Conservation (phyloP, 2,329 filamentous ascomycete species). For the Aspergillus tamarii region DNA sequence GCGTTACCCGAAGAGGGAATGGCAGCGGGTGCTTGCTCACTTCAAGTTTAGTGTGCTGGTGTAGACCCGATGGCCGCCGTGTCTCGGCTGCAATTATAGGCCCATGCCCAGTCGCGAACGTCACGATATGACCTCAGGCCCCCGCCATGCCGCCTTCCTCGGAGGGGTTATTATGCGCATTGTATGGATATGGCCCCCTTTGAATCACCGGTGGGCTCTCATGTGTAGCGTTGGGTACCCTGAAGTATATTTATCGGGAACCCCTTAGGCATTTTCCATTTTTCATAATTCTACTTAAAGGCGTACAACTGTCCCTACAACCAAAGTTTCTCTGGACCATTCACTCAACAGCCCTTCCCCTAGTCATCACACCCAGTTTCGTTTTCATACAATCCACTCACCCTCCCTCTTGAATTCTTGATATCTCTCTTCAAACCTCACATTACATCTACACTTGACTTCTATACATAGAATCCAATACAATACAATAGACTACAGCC, state of each 20-base stretch:
- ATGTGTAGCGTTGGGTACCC: slow-evolving; percentile 5
- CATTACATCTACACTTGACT: background rate
- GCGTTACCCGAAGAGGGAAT: background rate
- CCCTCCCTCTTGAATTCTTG: background rate
- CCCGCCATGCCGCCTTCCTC: slow-evolving; percentile 4
- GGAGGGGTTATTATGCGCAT: background rate
- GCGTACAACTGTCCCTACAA: background rate
- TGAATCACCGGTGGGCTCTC: slow-evolving; percentile 4
- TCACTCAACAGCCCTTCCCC: background rate
- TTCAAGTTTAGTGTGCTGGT: slow-evolving; percentile 17
- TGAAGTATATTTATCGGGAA: background rate
- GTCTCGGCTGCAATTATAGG: slow-evolving; percentile 9
- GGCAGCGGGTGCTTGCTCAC: slow-evolving; percentile 15
- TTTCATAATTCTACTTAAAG: slow-evolving; percentile 4
- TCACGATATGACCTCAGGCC: slow-evolving; percentile 26
- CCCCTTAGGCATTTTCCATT: background rate
- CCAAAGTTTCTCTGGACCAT: background rate
- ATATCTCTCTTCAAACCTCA: background rate
- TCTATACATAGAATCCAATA: background rate
- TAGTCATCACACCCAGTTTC: background rate
- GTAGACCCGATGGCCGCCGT: slow-evolving; percentile 17
- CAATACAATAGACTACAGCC: slow-evolving; percentile 14
- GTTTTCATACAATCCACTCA: slow-evolving; percentile 12
- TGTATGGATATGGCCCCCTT: slow-evolving; percentile 1
- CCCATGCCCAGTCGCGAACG: slow-evolving; percentile 16